A percentile compares a stretch with the other conserved stretches of the same genome.
phyloP scores from a whole-genome alignment of 2,329 filamentous ascomycete species.

The Malbranchea zuffiana region DNA sequence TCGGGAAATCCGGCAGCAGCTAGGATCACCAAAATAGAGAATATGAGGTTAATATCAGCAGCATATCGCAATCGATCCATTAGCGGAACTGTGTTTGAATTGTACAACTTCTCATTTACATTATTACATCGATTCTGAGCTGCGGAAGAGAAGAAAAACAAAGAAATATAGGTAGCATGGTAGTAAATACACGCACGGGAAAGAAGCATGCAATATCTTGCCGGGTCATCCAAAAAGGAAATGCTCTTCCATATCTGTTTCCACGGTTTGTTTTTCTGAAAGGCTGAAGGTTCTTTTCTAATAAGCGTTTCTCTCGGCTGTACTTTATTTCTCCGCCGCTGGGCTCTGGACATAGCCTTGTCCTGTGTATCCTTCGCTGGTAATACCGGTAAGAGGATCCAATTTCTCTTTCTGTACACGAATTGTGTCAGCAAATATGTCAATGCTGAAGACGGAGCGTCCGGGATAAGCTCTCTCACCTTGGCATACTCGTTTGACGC shows the following conservation, averaged over 20 bases:
- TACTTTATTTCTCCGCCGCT: conserved; percentile 28
- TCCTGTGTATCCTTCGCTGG: conserved; percentile 66
- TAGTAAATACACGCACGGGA: conserved; percentile 8
- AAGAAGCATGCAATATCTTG: conserved; percentile 5
- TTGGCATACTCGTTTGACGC: conserved; percentile 86
- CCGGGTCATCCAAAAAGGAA: not conserved
- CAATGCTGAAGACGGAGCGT: conserved; percentile 14
- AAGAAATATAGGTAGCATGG: conserved; percentile 4
- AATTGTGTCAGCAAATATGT: not conserved
- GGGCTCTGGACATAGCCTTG: conserved; percentile 64
- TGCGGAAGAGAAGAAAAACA: conserved; percentile 8
- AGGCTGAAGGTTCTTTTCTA: not conserved
- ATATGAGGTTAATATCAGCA: too few relatives aligned
- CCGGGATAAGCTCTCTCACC: conserved; percentile 43
- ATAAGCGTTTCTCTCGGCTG: not conserved
- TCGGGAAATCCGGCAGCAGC: too few relatives aligned
- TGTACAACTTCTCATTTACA: conserved; percentile 6
- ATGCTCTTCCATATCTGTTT: conserved; percentile 1
- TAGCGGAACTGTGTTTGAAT: not conserved
- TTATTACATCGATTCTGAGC: conserved; percentile 8
- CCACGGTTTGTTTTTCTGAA: too few relatives aligned
- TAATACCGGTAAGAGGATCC: conserved; percentile 77
- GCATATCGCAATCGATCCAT: too few relatives aligned
- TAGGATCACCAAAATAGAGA: too few relatives aligned
- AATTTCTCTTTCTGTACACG: conserved; percentile 60